These are phyloP conservation scores for Epichloe hybrida DNA, from an alignment of 2,329 filamentous ascomycete species.

Conservation along the genomic window DNA sequence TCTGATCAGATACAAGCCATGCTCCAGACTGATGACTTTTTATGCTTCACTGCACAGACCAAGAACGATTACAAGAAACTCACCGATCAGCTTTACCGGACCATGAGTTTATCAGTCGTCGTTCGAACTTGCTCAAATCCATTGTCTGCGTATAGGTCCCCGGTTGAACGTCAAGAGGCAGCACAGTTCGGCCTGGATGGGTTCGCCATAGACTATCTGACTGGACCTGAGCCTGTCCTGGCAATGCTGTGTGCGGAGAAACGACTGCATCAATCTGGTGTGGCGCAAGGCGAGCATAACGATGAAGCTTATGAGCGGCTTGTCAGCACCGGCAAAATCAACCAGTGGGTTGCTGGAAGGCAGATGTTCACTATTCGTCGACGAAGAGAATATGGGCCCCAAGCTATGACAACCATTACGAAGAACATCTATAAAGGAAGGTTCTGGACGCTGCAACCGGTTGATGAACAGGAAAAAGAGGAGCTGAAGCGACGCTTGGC, in stretches of 20 bases:
- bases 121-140: slow-evolving; percentile 49
- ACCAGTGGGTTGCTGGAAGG: slow-evolving; percentile 55
- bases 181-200: slow-evolving; percentile 55
- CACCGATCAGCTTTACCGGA: slow-evolving; percentile 47
- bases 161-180: slow-evolving; percentile 43
- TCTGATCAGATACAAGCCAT: slow-evolving; percentile 40
- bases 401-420: slow-evolving; percentile 57
- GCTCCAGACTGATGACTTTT: slow-evolving; percentile 36
- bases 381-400: slow-evolving; percentile 67
- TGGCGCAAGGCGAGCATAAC: slow-evolving; percentile 48
- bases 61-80: slow-evolving; percentile 62
- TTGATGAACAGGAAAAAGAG: slow-evolving; percentile 52
- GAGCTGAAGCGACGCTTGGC: slow-evolving; percentile 42
- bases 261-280: slow-evolving; percentile 53
- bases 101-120: slow-evolving; percentile 55
- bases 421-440: slow-evolving; percentile 46
- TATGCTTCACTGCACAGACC: slow-evolving; percentile 66
- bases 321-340: slow-evolving; percentile 41
- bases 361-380: slow-evolving; percentile 52
- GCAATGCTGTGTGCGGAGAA: slow-evolving; percentile 75
- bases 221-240: slow-evolving; percentile 70
- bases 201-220: slow-evolving; percentile 65
- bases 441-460: slow-evolving; percentile 65
- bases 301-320: slow-evolving; percentile 58
- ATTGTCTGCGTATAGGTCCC: slow-evolving; percentile 40